Evolutionary conservation across 1,284 basidiomycete species (phyloP).

Genomic region (Entoloma clypeatum): DNA sequence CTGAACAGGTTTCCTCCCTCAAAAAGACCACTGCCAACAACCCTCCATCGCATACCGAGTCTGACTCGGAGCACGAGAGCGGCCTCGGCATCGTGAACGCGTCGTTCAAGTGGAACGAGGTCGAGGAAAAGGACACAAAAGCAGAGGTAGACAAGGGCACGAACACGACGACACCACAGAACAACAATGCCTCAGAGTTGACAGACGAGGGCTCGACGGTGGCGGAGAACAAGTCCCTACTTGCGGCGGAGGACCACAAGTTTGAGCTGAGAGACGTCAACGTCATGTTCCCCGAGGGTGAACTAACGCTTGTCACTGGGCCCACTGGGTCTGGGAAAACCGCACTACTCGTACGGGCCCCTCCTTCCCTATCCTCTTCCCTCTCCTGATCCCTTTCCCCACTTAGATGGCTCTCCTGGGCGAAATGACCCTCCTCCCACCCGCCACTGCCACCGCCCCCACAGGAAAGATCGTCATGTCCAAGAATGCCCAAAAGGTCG

Average conservation of each 20-base stretch:
- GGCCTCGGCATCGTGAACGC: slow-evolving; percentile 64
- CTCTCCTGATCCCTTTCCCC: slow-evolving; percentile 1
- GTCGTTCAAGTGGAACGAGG: slow-evolving; percentile 68
- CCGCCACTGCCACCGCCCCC: too few species aligned
- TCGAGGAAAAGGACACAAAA: slow-evolving; percentile 10
- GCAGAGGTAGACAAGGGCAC: slow-evolving; percentile 6
- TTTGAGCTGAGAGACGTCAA: slow-evolving; percentile 68
- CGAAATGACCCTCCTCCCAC: slow-evolving; percentile 53
- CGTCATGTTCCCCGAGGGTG: slow-evolving; percentile 67
- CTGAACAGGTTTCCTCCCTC: slow-evolving; percentile 62
- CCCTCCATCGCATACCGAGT: slow-evolving; percentile 15
- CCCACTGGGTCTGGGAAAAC: slow-evolving; percentile 83
- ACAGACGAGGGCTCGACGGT: slow-evolving; percentile 12
- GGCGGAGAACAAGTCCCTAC: slow-evolving; percentile 10
- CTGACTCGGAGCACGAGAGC: slow-evolving; percentile 30
- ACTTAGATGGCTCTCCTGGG: slow-evolving; percentile 66
- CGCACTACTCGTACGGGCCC: slow-evolving; percentile 57
- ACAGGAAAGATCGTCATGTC: slow-evolving; percentile 57
- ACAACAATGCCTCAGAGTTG: slow-evolving; percentile 25
- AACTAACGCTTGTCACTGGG: slow-evolving; percentile 62
- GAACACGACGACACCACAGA: slow-evolving; percentile 1
- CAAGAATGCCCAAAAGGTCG: slow-evolving; percentile 56
- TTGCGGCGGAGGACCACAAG: slow-evolving; percentile 33
- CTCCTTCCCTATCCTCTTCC: too few species aligned
- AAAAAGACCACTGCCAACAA: slow-evolving; percentile 37